These are phyloP conservation scores for Pseudogymnoascus sp. DNA, from an alignment of 2,329 filamentous ascomycete genomes.

Conservation along the genomic window DNA sequence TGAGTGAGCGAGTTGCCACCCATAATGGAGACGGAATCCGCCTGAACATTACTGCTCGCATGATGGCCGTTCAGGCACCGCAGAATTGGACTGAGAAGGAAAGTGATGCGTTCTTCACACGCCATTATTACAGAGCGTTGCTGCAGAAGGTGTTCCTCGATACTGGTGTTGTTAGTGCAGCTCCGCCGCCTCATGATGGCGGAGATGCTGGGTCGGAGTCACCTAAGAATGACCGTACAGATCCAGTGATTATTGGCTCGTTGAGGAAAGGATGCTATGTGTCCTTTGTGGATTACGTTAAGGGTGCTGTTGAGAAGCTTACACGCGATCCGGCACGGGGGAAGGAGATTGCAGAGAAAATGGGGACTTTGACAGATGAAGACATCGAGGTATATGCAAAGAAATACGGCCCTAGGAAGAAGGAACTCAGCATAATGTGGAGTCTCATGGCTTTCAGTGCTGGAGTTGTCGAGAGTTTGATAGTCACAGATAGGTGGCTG, in stretches of 20 bases:
- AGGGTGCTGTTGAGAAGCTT: constrained; percentile 74
- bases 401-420: constrained; percentile 59
- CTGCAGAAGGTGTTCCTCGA: constrained; percentile 92
- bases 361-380: constrained; percentile 65
- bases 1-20: constrained; percentile 65
- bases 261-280: constrained; percentile 73
- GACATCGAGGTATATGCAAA: constrained; percentile 67
- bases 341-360: constrained; percentile 56
- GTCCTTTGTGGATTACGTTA: constrained; percentile 70
- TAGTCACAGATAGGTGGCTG: constrained; percentile 84
- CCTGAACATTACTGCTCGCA: constrained; percentile 90
- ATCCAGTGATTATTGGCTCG: constrained; percentile 80
- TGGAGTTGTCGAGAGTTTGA: constrained; percentile 78
- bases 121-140: constrained; percentile 87
- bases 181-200: constrained; percentile 14
- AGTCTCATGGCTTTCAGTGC: constrained; percentile 95
- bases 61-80: constrained; percentile 97
- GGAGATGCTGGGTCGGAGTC: constrained; percentile 28
- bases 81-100: constrained; percentile 81
- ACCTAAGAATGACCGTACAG: constrained; percentile 55
- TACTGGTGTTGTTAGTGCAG: constrained; percentile 61
- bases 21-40: constrained; percentile 60
- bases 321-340: constrained; percentile 53
- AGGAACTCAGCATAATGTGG: constrained; percentile 84
- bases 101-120: constrained; percentile 80